These are phyloP conservation scores for Lentinus tigrinus DNA, from an alignment of 768 basidiomycete species.

Conservation along the genomic window DNA sequence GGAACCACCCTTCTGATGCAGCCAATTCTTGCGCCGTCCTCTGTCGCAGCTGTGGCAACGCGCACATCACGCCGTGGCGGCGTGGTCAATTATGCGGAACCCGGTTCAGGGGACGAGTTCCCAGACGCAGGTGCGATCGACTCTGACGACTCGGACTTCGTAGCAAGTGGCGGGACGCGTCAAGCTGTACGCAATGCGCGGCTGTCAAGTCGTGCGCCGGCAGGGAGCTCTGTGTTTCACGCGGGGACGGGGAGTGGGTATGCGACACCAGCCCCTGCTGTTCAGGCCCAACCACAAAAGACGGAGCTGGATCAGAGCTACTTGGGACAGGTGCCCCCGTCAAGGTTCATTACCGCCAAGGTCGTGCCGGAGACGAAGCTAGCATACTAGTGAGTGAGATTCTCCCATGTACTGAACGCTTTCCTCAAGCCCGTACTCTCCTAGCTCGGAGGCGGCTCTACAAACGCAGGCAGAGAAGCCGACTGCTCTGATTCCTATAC, in stretches of 20 bases:
- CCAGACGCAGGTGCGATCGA: slow-evolving; percentile 81
- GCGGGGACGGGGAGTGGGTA: slow-evolving; percentile 35
- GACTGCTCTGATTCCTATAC: slow-evolving; percentile 79
- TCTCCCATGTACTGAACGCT: neutral
- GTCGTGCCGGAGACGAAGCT: slow-evolving; percentile 60
- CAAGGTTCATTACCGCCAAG: slow-evolving; percentile 68
- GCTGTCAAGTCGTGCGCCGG: slow-evolving; percentile 25
- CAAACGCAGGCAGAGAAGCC: slow-evolving; percentile 57
- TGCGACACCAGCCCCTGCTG: slow-evolving; percentile 32
- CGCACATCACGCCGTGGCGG: slow-evolving; percentile 54
- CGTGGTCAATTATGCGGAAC: slow-evolving; percentile 85
- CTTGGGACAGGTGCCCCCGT: slow-evolving; percentile 81
- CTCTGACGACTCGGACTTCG: slow-evolving; percentile 81
- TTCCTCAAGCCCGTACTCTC: neutral
- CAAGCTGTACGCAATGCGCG: slow-evolving; percentile 44
- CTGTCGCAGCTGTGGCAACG: slow-evolving; percentile 34
- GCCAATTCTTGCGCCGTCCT: slow-evolving; percentile 56
- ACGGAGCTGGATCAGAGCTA: slow-evolving; percentile 85
- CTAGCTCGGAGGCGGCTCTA: slow-evolving; percentile 64
- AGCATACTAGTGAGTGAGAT: slow-evolving; percentile 66
- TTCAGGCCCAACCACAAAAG: slow-evolving; percentile 35
- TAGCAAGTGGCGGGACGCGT: slow-evolving; percentile 61
- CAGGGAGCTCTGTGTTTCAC: slow-evolving; percentile 52
- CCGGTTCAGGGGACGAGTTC: slow-evolving; percentile 78
- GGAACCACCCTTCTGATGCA: slow-evolving; percentile 90